Evolutionary conservation across 208 protist species (phyloP), one percentile per base, ranked within the genome.

Genomic region (Trypanosoma congolense): DNA sequence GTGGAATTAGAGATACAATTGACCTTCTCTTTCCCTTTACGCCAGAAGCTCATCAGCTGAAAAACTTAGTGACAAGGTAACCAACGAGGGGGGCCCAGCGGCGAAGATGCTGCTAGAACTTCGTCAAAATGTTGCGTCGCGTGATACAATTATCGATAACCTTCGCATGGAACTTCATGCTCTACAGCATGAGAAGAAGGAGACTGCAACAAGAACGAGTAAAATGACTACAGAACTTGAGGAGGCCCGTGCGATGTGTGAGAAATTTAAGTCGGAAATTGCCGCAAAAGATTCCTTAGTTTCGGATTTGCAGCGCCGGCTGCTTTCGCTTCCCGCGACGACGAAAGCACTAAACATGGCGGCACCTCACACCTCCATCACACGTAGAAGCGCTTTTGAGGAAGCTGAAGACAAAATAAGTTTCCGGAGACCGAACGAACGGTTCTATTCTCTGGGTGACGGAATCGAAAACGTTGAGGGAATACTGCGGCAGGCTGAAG

Each of bases 101-200:
- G 45, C 45, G 12, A 58, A 55, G 16, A 47, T 67, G 43, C 16
- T 67, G 28, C 16, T 60, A 33, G 80, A 92, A 35, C 69, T 92
- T 14, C 77, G 85, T 16, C 65, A 73, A 31, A 92, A 92, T 54
- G 62, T 92, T 18, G 78, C 78, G 0, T 61, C 69, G 4, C 85
- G 85, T 5, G 85, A 92, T 65, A 88, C 80, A 14, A 36, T 73
- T 10, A 68, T 92, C 31, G 69, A 81, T 28, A 65, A 57, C n/a
- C 47, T 68, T 42, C 72, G 74, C 21, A 56, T 86, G 57, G 75
- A 92, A 40, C 41, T 68, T 14, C 14, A 29, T 9, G 61, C 63
- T 21, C 22, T 80, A 18, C 51, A 65, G 29, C 40, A 77, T 35
- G 35, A 44, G 2, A 55, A 65, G 4, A 46, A 73, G 12, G 35